Evolutionary conservation across 371 early-diverging fungal genomes (phyloP), one percentile per base, ranked within the genome.

Genomic region (Syncephalastrum sp.): DNA sequence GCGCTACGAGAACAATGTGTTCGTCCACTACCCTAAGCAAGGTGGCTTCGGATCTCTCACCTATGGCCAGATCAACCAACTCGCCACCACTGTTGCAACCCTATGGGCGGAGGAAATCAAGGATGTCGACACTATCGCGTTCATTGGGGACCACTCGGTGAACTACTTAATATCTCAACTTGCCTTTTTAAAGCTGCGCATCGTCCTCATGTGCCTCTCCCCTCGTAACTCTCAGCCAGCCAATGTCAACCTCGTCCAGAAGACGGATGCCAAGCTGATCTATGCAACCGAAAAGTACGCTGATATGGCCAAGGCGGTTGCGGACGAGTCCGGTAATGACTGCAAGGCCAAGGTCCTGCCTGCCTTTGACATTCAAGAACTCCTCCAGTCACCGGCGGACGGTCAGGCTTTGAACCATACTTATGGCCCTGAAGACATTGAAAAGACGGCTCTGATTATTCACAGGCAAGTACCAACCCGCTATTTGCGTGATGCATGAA

Each of bases 221-320:
- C 57, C 73, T n/a, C 64, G 70, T 10, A 76, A 76, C 23, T 70
- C 73, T 1, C 55, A 61, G 24, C 52, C 64, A 17, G 67, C 67
- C 8, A 54, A 59, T 5, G 51, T 51, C 1, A 25, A 68, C 33
- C 43, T 76, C 0, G 23, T 72, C n/a, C 42, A 60, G 6, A 64
- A 60, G 16, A 64, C 64, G 1, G 27, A 55, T 4, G 25, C 65
- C 5, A 54, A 59, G 3, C 5, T 64, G 0, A 16, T 72, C 3
- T 19, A 70, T 2, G 50, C 58, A 10, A 52, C 47, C 7, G 19
- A 52, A 13, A 58, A 55, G 6, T 74, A 70, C 44, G 8, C 17
- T 0, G 7, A 29, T 3, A 41, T 63, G 19, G 52, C 63, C 5
- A 33, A 53, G 13, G 21, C 21, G 1, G 33, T 45, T 49, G 47